phyloP scores from a whole-genome alignment of 352 stramenopile species.

The Phytophthora vignae region DNA sequence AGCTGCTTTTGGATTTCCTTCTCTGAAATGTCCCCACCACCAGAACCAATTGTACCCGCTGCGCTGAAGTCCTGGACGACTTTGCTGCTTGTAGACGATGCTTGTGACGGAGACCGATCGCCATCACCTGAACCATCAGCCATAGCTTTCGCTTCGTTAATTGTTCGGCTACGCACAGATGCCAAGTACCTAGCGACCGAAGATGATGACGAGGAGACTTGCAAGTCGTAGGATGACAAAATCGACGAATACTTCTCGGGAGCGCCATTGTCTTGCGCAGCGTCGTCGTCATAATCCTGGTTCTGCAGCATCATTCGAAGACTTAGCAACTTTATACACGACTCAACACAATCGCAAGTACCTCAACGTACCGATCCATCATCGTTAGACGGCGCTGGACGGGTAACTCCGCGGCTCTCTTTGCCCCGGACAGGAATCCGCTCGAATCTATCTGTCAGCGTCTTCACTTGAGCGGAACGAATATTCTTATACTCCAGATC shows the following conservation, averaged over 20 bases:
- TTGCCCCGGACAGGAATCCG: constrained; percentile 17
- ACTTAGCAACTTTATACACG: not conserved
- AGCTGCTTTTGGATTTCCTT: constrained; percentile 74
- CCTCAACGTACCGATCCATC: constrained; percentile 19
- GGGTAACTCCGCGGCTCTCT: not conserved
- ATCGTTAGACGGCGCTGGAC: not conserved
- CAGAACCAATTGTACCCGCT: constrained; percentile 3
- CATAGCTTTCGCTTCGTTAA: constrained; percentile 46
- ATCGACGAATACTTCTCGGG: constrained; percentile 50
- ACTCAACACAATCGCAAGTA: not conserved
- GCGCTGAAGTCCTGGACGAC: constrained; percentile 29
- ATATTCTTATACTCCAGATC: constrained; percentile 82
- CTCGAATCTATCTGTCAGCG: constrained; percentile 66
- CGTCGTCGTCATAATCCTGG: constrained; percentile 2
- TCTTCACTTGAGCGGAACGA: constrained; percentile 79
- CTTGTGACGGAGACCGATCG: constrained; percentile 53
- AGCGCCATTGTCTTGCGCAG: constrained; percentile 3
- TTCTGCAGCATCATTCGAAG: not conserved
- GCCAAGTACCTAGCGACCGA: constrained; percentile 66
- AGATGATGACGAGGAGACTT: constrained; percentile 51
- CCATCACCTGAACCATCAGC: constrained; percentile 16
- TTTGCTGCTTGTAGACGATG: constrained; percentile 48
- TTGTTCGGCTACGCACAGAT: constrained; percentile 53
- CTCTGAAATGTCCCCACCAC: constrained; percentile 48
- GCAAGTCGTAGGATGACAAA: constrained; percentile 57